Base-by-base conservation (phyloP, 2,329 filamentous ascomycete genomes). In the Cladophialophora immunda region DNA sequence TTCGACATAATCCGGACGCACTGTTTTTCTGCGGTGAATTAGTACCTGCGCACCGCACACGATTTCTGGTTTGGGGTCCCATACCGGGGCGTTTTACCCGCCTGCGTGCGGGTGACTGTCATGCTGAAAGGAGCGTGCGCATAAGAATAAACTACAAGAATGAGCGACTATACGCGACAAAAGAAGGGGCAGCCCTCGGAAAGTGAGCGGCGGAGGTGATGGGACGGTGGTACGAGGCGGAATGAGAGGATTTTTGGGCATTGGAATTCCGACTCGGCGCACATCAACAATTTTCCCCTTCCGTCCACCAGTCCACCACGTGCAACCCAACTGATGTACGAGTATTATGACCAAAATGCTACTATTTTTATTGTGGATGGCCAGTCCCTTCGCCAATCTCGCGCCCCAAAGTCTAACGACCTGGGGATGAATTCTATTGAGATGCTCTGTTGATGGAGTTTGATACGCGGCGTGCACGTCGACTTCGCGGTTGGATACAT, bases 81-180 rank as follows among this genome's bases (percentile, higher is more conserved):
- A 76, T 80, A 85, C 83, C 76, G 83, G 69, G 83, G 82, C 67
- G 82, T 83, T 74, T 81, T 83, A 71, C 82, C 82, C 70, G 82
- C 81, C 75, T 85, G 82, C 52, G 82, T 84, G 65, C 83, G 81
- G 61, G 83, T 85, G 61, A 82, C 70, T 59, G 79, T 81, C 81
- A 83, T 83, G 1, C 13, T 64, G 19, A 45, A 59, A 62, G 4
- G 57, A 67, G 45, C 17, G 56, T 55, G 34, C 25, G 47, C 13
- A 56, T 61, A 50, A 52, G 22, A 11, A 60, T 41, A 50, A 34
- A 29, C 17, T n/a, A 22, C 9, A 52, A 29, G 17, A 59, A 63
- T 27, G 54, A 63, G 52, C 25, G 55, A 58, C 22, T 41, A 17
- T 15, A 30, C 34, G 52, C 52, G 59, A 22, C 59, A 56, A 47